Conservation (phyloP, 495 filamentous ascomycete species). For the Jackrogersella multiformis region DNA sequence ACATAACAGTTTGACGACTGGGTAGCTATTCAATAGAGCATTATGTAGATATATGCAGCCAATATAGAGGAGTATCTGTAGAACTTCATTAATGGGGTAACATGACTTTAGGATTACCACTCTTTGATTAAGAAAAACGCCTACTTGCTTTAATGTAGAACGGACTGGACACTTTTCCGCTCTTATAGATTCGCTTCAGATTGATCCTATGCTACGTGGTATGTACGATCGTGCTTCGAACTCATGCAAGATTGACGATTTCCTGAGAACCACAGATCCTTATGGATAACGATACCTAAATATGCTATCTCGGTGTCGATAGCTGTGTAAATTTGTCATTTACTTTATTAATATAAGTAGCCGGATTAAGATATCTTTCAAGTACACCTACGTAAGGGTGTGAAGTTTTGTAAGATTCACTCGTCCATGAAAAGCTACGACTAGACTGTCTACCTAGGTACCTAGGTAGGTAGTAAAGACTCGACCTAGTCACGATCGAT, state of each 20-base stretch:
- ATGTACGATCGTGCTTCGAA: background rate
- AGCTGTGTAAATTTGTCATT: too few relatives aligned
- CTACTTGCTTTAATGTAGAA: background rate
- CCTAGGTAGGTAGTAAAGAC: too few relatives aligned
- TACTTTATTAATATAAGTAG: too few relatives aligned
- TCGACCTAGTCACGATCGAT: too few relatives aligned
- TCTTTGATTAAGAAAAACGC: too few relatives aligned
- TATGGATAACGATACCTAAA: too few relatives aligned
- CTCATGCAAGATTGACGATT: background rate
- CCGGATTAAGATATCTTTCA: too few relatives aligned
- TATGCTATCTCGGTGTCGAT: too few relatives aligned
- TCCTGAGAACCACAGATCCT: background rate
- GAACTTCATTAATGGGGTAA: background rate
- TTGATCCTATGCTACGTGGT: background rate
- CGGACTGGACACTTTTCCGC: background rate
- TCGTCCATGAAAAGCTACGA: background rate
- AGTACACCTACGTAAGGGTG: too few relatives aligned
- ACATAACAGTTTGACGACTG: too few relatives aligned
- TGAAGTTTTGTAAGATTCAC: too few relatives aligned
- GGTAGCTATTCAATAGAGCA: background rate
- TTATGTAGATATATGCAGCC: background rate
- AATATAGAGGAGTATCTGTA: background rate
- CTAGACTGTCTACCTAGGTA: background rate
- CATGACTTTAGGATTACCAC: background rate
- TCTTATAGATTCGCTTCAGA: background rate